Evolutionary conservation across 352 stramenopile genomes (phyloP), one percentile per base, ranked within the genome.

Genomic region (Sclerospora graminicola): DNA sequence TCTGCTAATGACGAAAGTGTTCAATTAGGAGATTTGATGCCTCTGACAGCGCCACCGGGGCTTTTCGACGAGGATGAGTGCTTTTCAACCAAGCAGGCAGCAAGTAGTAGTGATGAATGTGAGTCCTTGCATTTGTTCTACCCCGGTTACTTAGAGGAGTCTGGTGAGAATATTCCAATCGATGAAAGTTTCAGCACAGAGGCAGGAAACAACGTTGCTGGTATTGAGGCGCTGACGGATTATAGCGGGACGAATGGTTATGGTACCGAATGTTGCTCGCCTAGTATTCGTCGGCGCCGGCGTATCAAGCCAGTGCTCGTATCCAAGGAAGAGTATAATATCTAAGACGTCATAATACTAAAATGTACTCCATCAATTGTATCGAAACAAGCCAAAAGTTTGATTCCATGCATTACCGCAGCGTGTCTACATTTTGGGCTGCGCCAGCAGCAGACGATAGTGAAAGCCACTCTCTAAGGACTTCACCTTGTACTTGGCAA

Each of bases 391-490:
- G 57, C 14, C 31, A 51, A 52, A 52, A 57, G 39, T 49, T 24
- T 34, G 21, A 49, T 26, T 13, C 36, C 34, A 45, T 51, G 46
- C 42, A 32, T 54, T 54, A 50, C 50, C 41, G 16, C 15, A 43
- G 38, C n/a, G 18, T 20, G 21, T 49, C 46, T 69, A 65, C 8
- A 48, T 36, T 48, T 39, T 36, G 18, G 49, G 29, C 26, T 70
- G 48, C 5, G 52, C 79, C n/a, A 89, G 42, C 32, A 89, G 14
- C 34, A 89, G 46, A 2, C 73, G 59, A 53, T 83, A 84, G 45
- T 76, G 63, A 49, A 87, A 91, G 31, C 80, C 80, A 32, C 74
- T 83, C 51, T 89, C 77, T 54, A 84, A 63, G 18, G 74, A 68
- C 10, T 42, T 32, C 16, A 89, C 69, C 5, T 60, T 42, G 21